Percentiles rank a stretch among this genome's conserved stretches.
Evolutionary conservation across 345 rosid species (phyloP).

Genomic region (Aquilaria yunnanensis): DNA sequence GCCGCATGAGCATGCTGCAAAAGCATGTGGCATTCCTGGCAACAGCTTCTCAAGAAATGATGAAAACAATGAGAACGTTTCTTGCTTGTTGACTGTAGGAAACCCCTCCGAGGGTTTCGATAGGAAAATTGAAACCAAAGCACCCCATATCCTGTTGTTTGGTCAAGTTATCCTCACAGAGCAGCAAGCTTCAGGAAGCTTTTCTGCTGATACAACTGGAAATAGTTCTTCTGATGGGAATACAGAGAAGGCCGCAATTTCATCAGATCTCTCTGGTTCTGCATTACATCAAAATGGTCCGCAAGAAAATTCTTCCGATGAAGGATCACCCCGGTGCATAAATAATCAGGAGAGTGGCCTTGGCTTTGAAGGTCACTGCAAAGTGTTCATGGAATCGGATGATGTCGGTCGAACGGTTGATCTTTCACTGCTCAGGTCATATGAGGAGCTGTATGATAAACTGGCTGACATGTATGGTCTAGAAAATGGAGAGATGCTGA

Average conservation of each 20-base stretch:
- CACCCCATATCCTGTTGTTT: conserved; percentile 69
- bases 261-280: conserved; percentile 57
- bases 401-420: conserved; percentile 81
- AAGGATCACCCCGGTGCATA: conserved; percentile 54
- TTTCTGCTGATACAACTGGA: conserved; percentile 49
- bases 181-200: conserved; percentile 54
- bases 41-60: conserved; percentile 21
- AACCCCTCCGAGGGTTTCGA: conserved; percentile 31
- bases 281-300: conserved; percentile 34
- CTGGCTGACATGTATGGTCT: conserved; percentile 74
- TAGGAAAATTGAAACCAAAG: conserved; percentile 37
- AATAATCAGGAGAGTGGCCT: conserved; percentile 31
- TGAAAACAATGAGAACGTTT: conserved; percentile 29
- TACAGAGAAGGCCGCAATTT: conserved; percentile 38
- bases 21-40: conserved; percentile 27
- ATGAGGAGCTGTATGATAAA: conserved; percentile 62
- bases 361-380: conserved; percentile 68
- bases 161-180: conserved; percentile 76
- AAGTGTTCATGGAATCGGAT: conserved; percentile 85
- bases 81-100: conserved; percentile 67
- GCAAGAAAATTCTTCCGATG: conserved; percentile 56
- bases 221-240: conserved; percentile 46
- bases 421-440: conserved; percentile 64
- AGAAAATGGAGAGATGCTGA: conserved; percentile 55
- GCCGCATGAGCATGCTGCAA: conserved; percentile 30